Percentiles rank a stretch among this genome's conserved stretches.
Conservation (phyloP, 306 rosid species). For the Arachis stenosperma region DNA sequence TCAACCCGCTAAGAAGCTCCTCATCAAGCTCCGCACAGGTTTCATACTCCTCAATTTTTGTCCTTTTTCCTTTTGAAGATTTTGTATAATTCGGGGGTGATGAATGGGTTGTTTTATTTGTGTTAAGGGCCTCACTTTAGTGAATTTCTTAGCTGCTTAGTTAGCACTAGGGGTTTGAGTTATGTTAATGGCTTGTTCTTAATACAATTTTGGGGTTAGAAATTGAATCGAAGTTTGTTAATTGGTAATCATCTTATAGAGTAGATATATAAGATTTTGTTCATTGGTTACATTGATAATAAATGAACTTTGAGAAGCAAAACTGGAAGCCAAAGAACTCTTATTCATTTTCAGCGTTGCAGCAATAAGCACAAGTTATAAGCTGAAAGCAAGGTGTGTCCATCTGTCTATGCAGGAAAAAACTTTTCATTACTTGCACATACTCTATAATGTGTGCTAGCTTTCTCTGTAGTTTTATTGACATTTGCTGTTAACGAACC, state of each 20-base stretch:
- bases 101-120: background rate
- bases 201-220: background rate
- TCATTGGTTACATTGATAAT: background rate
- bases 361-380: background rate
- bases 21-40: slow-evolving; percentile 84
- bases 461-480: background rate
- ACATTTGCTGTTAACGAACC: background rate
- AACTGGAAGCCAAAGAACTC: background rate
- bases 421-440: background rate
- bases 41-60: background rate
- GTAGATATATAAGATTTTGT: background rate
- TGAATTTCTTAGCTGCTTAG: background rate
- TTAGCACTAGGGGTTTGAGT: background rate
- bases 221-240: background rate
- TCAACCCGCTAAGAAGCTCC: slow-evolving; percentile 81
- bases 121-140: background rate
- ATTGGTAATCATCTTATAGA: background rate
- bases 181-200: background rate
- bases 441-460: background rate
- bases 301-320: background rate
- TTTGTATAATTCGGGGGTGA: background rate
- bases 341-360: background rate
- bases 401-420: background rate
- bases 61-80: background rate
- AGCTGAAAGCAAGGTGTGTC: background rate